These are phyloP conservation scores for Williopsis jadinii DNA, from an alignment of 1,139 yeast genomes.

Conservation along the genomic window DNA sequence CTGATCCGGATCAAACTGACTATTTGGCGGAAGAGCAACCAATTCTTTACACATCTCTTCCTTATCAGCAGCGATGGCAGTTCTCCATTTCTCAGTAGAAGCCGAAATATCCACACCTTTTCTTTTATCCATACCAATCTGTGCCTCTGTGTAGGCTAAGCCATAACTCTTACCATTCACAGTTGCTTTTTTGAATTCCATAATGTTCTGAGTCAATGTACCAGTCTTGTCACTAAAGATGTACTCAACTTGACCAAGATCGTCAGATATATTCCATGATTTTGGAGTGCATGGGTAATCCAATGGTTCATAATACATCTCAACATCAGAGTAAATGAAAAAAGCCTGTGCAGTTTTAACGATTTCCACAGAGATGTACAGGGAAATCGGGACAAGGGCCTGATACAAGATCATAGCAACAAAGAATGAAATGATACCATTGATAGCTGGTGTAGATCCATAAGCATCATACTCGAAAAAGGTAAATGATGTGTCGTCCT, in stretches of 20 bases:
- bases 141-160: slow-evolving; percentile 91
- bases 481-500: slow-evolving; percentile 46
- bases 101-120: slow-evolving; percentile 73
- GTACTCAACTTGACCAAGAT: slow-evolving; percentile 93
- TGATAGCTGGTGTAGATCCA: slow-evolving; percentile 56
- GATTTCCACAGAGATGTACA: slow-evolving; percentile 90
- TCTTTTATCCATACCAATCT: slow-evolving; percentile 86
- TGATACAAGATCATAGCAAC: slow-evolving; percentile 87
- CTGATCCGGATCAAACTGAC: slow-evolving; percentile 49
- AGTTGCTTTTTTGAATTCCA: slow-evolving; percentile 94
- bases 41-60: slow-evolving; percentile 57
- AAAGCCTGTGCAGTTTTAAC: slow-evolving; percentile 91
- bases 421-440: slow-evolving; percentile 81
- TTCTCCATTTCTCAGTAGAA: slow-evolving; percentile 58
- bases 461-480: slow-evolving; percentile 67
- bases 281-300: slow-evolving; percentile 97
- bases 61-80: slow-evolving; percentile 57
- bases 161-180: slow-evolving; percentile 84
- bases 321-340: slow-evolving; percentile 81
- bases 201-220: slow-evolving; percentile 89
- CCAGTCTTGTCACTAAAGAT: slow-evolving; percentile 96
- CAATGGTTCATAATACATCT: slow-evolving; percentile 76
- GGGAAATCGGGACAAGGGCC: slow-evolving; percentile 88
- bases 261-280: slow-evolving; percentile 96
- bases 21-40: slow-evolving; percentile 38